These are phyloP conservation scores for Corylus avellana DNA, from an alignment of 306 rosid species.

Conservation along the genomic window DNA sequence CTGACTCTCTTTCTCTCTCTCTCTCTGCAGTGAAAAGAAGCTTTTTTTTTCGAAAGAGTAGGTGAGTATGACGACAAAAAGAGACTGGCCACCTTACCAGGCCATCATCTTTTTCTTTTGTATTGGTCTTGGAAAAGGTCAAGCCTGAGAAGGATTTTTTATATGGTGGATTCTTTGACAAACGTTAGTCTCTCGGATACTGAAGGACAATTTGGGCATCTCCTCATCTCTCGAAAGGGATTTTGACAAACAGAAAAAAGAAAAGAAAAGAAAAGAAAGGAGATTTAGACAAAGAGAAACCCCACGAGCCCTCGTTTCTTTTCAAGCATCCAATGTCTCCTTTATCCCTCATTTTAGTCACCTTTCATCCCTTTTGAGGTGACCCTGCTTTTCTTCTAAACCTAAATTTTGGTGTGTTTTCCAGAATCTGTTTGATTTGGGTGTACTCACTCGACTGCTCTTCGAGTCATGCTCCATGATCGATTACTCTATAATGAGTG, in stretches of 20 bases:
- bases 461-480: not conserved
- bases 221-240: slow-evolving; percentile 42
- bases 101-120: slow-evolving; percentile 57
- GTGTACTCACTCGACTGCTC: not conserved
- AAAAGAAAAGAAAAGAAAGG: slow-evolving; percentile 36
- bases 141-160: slow-evolving; percentile 37
- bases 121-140: slow-evolving; percentile 60
- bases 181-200: slow-evolving; percentile 66
- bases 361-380: slow-evolving; percentile 95
- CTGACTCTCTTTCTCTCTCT: slow-evolving; percentile 5
- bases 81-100: slow-evolving; percentile 33
- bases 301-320: slow-evolving; percentile 70
- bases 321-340: slow-evolving; percentile 88
- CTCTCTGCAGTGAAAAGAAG: slow-evolving; percentile 27
- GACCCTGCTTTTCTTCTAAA: slow-evolving; percentile 41
- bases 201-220: slow-evolving; percentile 83
- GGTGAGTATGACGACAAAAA: slow-evolving; percentile 57
- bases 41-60: slow-evolving; percentile 33
- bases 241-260: slow-evolving; percentile 59
- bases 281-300: slow-evolving; percentile 71
- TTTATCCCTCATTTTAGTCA: slow-evolving; percentile 36
- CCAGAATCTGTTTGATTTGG: not conserved
- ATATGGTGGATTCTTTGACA: slow-evolving; percentile 82
- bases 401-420: slow-evolving; percentile 34
- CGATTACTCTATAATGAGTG: not conserved